phyloP scores from a whole-genome alignment of 2,329 filamentous ascomycete species.

The Trichoderma cornu-damae region DNA sequence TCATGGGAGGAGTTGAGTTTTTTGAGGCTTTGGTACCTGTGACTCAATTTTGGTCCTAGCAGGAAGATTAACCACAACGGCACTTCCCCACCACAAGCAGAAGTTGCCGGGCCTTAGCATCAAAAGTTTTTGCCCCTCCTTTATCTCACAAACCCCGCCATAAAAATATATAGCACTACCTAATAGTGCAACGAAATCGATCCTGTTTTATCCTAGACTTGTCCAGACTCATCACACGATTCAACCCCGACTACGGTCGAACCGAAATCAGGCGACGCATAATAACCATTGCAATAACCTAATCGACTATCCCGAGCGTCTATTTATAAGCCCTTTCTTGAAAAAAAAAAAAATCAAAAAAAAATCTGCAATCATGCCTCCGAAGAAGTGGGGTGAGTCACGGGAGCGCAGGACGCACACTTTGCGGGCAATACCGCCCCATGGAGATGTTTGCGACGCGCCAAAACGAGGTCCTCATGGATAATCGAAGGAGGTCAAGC shows the following conservation, averaged over 20 bases:
- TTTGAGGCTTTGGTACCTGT: conserved; percentile 14
- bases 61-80: conserved; percentile 6
- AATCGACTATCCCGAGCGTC: neutral
- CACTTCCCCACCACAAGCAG: conserved; percentile 10
- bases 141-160: conserved; percentile 3
- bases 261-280: neutral
- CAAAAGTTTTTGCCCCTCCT: conserved; percentile 12
- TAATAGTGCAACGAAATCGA: neutral
- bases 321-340: neutral
- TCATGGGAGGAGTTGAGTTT: conserved; percentile 10
- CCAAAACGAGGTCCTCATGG: conserved; percentile 14
- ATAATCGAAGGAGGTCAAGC: neutral
- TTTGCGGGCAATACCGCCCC: conserved; percentile 1
- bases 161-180: conserved; percentile 4
- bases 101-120: neutral
- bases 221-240: conserved; percentile 1
- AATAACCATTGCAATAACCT: neutral
- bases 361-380: conserved; percentile 36
- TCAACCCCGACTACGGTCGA: neutral
- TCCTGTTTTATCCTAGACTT: conserved; percentile 2
- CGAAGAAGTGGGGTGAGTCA: conserved; percentile 42
- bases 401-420: neutral
- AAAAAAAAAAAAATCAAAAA: too few relatives aligned
- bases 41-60: conserved; percentile 16
- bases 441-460: conserved; percentile 2